Conservation (phyloP, 139 green algal genomes). For the Auxenochlorella protothecoides region DNA sequence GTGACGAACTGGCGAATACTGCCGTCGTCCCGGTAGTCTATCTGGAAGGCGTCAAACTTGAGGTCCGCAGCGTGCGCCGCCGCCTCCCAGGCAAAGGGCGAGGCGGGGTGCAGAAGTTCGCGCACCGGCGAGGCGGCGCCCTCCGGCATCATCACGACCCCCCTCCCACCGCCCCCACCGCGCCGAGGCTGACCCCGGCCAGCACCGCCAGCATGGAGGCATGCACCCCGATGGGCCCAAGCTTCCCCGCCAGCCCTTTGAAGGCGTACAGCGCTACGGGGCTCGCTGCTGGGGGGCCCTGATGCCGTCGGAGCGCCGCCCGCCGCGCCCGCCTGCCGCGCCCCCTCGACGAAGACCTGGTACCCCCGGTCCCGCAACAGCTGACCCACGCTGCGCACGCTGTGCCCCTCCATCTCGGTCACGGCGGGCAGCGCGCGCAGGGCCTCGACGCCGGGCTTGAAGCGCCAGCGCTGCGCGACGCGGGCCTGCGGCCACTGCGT, state of each 20-base stretch:
- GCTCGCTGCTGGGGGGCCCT: neutral
- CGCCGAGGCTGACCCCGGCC: constrained; percentile 55
- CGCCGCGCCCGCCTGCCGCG: neutral
- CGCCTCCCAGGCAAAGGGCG: constrained; percentile 15
- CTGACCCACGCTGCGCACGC: no score
- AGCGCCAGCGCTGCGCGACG: constrained; percentile 65
- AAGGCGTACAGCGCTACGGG: constrained; percentile 81
- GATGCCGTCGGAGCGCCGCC: no score
- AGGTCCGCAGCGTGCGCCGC: constrained; percentile 31
- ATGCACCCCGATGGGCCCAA: constrained; percentile 95
- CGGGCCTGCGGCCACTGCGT: constrained; percentile 81
- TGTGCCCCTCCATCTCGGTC: constrained; percentile 19
- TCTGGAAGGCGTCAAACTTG: constrained; percentile 81
- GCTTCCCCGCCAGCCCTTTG: constrained; percentile 83
- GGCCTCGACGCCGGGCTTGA: constrained; percentile 18
- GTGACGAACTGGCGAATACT: constrained; percentile 84
- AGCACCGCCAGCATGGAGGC: constrained; percentile 79
- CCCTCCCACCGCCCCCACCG: constrained; percentile 70
- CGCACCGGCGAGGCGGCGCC: constrained; percentile 31
- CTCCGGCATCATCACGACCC: constrained; percentile 63
- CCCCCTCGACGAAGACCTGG: constrained; percentile 72
- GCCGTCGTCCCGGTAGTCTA: constrained; percentile 85
- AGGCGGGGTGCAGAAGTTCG: constrained; percentile 18
- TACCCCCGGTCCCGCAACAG: no score
- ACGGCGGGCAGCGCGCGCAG: constrained; percentile 28